Evolutionary conservation across 2,329 filamentous ascomycete species (phyloP), one percentile per base, ranked within the genome.

Genomic region (Dactylella cylindrospora): DNA sequence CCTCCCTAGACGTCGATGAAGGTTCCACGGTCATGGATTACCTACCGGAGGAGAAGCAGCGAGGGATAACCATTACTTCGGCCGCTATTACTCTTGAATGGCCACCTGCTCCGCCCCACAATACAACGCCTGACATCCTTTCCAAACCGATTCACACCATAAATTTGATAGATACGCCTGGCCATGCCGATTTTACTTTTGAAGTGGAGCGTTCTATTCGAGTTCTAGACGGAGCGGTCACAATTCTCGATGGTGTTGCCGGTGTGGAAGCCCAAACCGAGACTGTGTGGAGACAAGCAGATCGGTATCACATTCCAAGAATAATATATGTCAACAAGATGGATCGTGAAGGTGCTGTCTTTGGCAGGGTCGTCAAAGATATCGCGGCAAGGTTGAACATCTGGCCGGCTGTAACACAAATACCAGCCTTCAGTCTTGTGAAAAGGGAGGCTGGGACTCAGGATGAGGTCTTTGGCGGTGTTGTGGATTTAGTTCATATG

Each of bases 11-110:
- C 64, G 90, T 91, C 72, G 93, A 98, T 79, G 82, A 87, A 31
- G 90, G 96, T 29, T 93, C 93, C 67, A 93, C 93, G 64, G 98
- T 98, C 78, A 98, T 98, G 93, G 93, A 98, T 78, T 96, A 90
- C 25, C 98, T 98, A 93, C 93, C 97, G 69, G 79, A 98, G 69
- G 93, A 98, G 76, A 82, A 93, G 75, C 93, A 97, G 74, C 95
- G 96, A 78, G 91, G 91, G 70, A 98, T 98, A 73, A 98, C 91
- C 53, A 98, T 98, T 70, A 91, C 97, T 74, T 97, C 91, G 67
- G 93, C 93, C 12, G 93, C 93, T 15, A 98, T 93, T 1, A 98
- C 95, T 74, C 94, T 89, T 74, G 90, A 98, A 76, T 98, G 93
- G 93, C 77, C 86, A 67, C 96, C 95, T 78, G 84, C 82, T 73